Evolutionary conservation across 495 filamentous ascomycete species (phyloP).

Genomic region (Penicillium cinerascens): DNA sequence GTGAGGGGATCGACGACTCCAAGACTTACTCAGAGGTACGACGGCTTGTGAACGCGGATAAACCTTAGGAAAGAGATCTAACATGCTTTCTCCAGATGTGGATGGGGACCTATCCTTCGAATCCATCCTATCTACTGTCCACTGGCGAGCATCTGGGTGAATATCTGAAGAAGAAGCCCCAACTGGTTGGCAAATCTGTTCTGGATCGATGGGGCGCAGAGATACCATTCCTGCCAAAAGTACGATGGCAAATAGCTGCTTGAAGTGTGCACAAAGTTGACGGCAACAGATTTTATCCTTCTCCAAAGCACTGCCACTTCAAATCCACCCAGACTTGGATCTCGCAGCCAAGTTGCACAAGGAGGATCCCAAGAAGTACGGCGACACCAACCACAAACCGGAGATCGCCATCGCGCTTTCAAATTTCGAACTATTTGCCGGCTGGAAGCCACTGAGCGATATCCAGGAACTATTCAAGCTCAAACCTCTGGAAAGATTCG

Average conservation of each 20-base stretch:
- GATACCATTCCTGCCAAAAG: conserved; percentile 74
- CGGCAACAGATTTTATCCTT: conserved; percentile 63
- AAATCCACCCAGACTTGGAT: conserved; percentile 70
- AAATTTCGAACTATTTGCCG: conserved; percentile 77
- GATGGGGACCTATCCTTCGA: conserved; percentile 77
- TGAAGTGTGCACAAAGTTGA: background rate
- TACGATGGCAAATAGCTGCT: conserved; percentile 20
- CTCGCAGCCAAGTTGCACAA: conserved; percentile 61
- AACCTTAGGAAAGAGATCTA: background rate
- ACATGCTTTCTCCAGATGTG: conserved; percentile 52
- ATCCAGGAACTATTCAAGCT: conserved; percentile 60
- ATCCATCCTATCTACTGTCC: conserved; percentile 58
- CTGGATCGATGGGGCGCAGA: conserved; percentile 61
- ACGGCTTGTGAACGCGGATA: background rate
- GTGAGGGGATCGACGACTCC: conserved; percentile 33
- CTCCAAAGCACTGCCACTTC: conserved; percentile 73
- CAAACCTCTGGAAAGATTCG: conserved; percentile 50
- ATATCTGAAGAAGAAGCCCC: conserved; percentile 60
- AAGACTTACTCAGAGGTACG: conserved; percentile 46
- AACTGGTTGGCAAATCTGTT: conserved; percentile 63
- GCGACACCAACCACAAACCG: conserved; percentile 76
- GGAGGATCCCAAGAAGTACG: conserved; percentile 61
- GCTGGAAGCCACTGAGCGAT: conserved; percentile 64
- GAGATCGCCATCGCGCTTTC: conserved; percentile 75
- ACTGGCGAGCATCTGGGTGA: conserved; percentile 63